Evolutionary conservation across 192 early-diverging fungal species (phyloP).

Genomic region (Phlyctochytrium planicorne): DNA sequence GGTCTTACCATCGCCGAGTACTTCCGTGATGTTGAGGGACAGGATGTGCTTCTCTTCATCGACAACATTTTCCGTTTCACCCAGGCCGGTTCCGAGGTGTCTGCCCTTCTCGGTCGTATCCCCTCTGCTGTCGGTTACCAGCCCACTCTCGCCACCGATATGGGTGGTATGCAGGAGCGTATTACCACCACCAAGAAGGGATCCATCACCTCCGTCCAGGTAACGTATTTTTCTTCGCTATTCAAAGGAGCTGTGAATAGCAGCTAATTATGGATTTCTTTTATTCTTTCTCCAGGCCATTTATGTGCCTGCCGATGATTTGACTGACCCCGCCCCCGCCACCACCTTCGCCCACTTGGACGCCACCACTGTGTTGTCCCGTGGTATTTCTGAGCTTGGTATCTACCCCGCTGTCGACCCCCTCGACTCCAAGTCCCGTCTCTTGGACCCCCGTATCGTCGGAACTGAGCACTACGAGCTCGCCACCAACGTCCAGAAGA

Average conservation of each 20-base stretch:
- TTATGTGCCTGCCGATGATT: constrained; percentile 99
- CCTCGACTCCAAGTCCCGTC: constrained; percentile 97
- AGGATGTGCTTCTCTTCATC: constrained; percentile 99
- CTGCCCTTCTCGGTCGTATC: constrained; percentile 98
- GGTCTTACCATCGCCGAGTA: constrained; percentile 98
- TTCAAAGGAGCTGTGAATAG: too few relatives aligned
- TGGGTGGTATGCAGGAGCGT: constrained; percentile 99
- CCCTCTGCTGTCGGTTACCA: constrained; percentile 99
- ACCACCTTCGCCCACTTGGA: constrained; percentile 99
- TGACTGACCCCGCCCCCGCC: constrained; percentile 98
- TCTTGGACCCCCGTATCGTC: constrained; percentile 95
- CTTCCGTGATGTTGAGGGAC: constrained; percentile 99
- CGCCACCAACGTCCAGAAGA: constrained; percentile 92
- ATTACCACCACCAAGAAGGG: constrained; percentile 99
- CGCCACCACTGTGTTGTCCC: constrained; percentile 98
- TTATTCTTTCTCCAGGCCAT: constrained; percentile 66
- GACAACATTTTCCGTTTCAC: constrained; percentile 99
- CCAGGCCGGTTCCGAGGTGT: constrained; percentile 99
- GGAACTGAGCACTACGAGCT: constrained; percentile 92
- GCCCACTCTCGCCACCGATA: constrained; percentile 97
- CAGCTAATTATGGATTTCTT: too few relatives aligned
- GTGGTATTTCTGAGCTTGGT: constrained; percentile 98
- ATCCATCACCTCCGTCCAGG: constrained; percentile 94
- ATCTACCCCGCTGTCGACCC: constrained; percentile 99
- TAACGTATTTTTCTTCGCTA: too few relatives aligned